A percentile compares a stretch with the other conserved stretches of the same genome.
phyloP scores from a whole-genome alignment of 2,329 filamentous ascomycete genomes.

The Aureobasidium pullulans region DNA sequence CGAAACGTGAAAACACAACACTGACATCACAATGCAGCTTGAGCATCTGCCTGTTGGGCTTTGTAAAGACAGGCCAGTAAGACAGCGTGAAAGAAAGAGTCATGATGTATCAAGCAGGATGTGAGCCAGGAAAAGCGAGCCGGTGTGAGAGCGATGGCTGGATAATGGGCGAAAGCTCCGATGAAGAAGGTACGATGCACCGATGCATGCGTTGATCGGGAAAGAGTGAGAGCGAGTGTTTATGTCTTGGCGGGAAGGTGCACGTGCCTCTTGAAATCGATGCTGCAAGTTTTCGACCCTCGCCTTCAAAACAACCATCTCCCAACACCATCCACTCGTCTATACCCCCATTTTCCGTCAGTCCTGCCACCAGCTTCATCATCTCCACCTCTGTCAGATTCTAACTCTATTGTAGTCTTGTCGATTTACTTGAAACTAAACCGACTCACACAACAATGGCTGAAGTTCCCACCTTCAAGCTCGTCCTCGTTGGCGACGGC shows the following conservation, averaged over 20 bases:
- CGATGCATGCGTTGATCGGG: too few relatives aligned
- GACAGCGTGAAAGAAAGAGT: background rate
- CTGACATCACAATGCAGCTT: background rate
- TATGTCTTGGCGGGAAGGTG: background rate
- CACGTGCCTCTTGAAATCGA: background rate
- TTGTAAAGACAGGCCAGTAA: background rate
- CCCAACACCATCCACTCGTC: background rate
- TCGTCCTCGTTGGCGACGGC: conserved; percentile 98
- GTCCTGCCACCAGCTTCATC: background rate
- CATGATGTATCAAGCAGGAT: too few relatives aligned
- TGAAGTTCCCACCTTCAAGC: conserved; percentile 86
- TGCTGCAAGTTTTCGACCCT: background rate
- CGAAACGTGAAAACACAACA: background rate
- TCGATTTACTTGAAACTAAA: background rate
- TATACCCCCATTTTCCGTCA: background rate
- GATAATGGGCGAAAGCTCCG: too few relatives aligned
- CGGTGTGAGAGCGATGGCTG: too few relatives aligned
- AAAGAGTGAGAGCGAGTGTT: too few relatives aligned
- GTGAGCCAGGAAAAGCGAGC: too few relatives aligned
- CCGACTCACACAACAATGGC: conserved; percentile 49
- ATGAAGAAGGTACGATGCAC: too few relatives aligned
- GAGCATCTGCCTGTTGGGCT: background rate
- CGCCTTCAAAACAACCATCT: background rate
- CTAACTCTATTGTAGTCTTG: background rate
- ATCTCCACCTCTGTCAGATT: background rate